Conservation (phyloP, 139 green algal genomes). For the Closterium sp. region DNA sequence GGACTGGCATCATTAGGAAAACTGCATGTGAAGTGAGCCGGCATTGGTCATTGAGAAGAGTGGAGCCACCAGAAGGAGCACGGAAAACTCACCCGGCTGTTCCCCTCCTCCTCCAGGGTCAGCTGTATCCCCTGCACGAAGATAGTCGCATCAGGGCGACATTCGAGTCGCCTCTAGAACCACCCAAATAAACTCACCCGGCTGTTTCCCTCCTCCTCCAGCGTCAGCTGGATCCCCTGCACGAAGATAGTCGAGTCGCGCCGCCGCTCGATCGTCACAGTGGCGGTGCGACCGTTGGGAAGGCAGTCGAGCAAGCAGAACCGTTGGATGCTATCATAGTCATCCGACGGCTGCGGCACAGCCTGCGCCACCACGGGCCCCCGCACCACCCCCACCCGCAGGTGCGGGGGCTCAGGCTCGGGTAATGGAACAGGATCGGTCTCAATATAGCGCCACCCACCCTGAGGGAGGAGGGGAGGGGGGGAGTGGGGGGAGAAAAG, state of each 20-base stretch:
- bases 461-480: neutral
- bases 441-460: conserved; percentile 10
- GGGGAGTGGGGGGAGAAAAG: neutral
- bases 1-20: no score
- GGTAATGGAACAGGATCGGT: neutral
- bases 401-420: conserved; percentile 6
- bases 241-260: neutral
- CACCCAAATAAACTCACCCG: no score
- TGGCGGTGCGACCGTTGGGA: neutral
- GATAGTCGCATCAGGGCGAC: neutral
- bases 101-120: neutral
- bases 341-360: conserved; percentile 14
- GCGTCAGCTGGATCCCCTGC: neutral
- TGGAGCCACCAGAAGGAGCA: no score
- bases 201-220: neutral
- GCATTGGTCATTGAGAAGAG: no score
- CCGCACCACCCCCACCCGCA: conserved; percentile 1
- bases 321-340: neutral
- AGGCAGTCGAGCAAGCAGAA: conserved; percentile 2
- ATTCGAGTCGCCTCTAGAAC: neutral
- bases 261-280: neutral
- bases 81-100: neutral
- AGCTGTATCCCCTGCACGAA: neutral
- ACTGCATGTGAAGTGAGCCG: no score
- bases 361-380: conserved; percentile 13